Percentiles rank a stretch among this genome's conserved stretches.
Conservation (phyloP, 148 eudicot species). For the Rhododendron ferrugineum region DNA sequence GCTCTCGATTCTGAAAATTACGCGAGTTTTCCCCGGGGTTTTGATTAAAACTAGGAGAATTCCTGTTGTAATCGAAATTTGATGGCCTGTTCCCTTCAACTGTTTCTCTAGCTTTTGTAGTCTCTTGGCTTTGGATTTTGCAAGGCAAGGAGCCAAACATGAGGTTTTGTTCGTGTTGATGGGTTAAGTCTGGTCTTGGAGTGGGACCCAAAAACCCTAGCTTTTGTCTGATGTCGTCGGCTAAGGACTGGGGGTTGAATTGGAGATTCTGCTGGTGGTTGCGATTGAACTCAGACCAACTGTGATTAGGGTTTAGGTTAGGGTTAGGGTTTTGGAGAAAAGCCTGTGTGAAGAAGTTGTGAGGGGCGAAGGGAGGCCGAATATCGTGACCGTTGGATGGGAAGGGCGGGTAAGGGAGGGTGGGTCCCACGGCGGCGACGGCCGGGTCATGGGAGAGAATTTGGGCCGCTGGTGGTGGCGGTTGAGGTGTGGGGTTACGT, state of each 20-base stretch:
- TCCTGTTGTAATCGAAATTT: constrained; percentile 15
- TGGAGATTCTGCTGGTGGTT: constrained; percentile 28
- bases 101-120: background rate
- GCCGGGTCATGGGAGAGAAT: constrained; percentile 10
- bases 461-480: constrained; percentile 8
- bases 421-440: constrained; percentile 52
- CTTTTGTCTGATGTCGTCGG: constrained; percentile 9
- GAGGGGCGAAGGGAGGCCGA: constrained; percentile 28
- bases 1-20: constrained; percentile 9
- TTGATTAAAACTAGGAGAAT: constrained; percentile 6
- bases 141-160: constrained; percentile 38
- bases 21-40: background rate
- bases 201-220: constrained; percentile 18
- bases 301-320: constrained; percentile 20
- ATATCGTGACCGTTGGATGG: constrained; percentile 23
- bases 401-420: constrained; percentile 19
- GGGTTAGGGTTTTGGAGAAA: constrained; percentile 40
- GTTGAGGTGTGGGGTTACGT: constrained; percentile 31
- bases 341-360: constrained; percentile 38
- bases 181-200: constrained; percentile 7
- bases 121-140: constrained; percentile 7
- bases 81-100: constrained; percentile 8
- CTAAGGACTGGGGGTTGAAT: constrained; percentile 4
- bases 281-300: constrained; percentile 20
- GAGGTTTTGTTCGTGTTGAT: constrained; percentile 21